Percentiles rank a stretch among this genome's conserved stretches.
These are phyloP conservation scores for Steccherinum ochraceum DNA, from an alignment of 768 basidiomycete species.

Conservation along the genomic window DNA sequence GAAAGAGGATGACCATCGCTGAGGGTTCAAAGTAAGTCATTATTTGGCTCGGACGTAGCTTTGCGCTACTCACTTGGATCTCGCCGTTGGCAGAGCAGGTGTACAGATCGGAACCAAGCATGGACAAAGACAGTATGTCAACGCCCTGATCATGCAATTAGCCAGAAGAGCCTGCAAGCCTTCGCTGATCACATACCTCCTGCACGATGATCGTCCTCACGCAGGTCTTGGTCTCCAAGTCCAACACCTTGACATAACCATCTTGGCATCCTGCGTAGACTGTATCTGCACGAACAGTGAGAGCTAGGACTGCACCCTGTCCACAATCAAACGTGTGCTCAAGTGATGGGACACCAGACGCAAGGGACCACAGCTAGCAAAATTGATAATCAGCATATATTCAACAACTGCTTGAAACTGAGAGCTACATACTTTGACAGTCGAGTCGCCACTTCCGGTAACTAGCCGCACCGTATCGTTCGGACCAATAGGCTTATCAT, in stretches of 20 bases:
- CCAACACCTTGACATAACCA: slow-evolving; percentile 86
- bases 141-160: slow-evolving; percentile 39
- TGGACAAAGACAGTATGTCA: slow-evolving; percentile 78
- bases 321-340: slow-evolving; percentile 64
- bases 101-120: slow-evolving; percentile 51
- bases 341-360: slow-evolving; percentile 36
- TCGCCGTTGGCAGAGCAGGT: slow-evolving; percentile 48
- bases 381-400: no score
- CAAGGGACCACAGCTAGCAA: slow-evolving; percentile 64
- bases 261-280: slow-evolving; percentile 93
- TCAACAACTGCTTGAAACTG: no score
- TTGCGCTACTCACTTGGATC: slow-evolving; percentile 52
- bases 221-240: slow-evolving; percentile 82
- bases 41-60: not conserved
- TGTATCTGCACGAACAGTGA: slow-evolving; percentile 69
- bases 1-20: slow-evolving; percentile 83
- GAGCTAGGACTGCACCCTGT: slow-evolving; percentile 78
- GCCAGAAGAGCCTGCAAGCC: slow-evolving; percentile 2
- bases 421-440: slow-evolving; percentile 65
- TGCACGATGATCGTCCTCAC: slow-evolving; percentile 84
- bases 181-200: slow-evolving; percentile 41
- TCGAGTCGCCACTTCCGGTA: slow-evolving; percentile 89
- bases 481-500: slow-evolving; percentile 21
- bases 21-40: slow-evolving; percentile 1
- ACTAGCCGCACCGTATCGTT: slow-evolving; percentile 35